Percentiles rank a stretch among this genome's conserved stretches.
These are phyloP conservation scores for Geotrichum reessii DNA, from an alignment of 1,139 yeast genomes.

Conservation along the genomic window DNA sequence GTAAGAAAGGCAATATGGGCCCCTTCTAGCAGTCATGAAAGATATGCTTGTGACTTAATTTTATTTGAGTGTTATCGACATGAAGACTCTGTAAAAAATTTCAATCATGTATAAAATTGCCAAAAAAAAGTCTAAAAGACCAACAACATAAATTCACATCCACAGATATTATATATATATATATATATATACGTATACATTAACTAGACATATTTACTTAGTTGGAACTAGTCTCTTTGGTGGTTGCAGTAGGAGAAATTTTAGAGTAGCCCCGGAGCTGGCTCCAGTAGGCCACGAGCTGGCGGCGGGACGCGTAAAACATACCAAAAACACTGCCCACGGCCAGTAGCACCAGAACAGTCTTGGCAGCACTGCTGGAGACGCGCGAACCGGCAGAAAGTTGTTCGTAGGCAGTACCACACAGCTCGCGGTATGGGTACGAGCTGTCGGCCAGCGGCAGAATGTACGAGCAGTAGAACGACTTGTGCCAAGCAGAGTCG, in stretches of 20 bases:
- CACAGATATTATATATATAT: no score
- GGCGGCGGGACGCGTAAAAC: background rate
- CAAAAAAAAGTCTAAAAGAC: no score
- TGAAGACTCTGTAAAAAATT: no score
- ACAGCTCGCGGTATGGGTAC: constrained; percentile 14
- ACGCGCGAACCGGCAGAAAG: constrained; percentile 8
- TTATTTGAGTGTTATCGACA: no score
- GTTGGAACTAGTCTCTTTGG: background rate
- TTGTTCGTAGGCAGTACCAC: constrained; percentile 17
- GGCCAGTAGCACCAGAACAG: background rate
- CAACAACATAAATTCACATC: no score
- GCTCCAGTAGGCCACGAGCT: background rate
- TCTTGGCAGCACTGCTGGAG: background rate
- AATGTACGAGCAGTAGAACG: constrained; percentile 18
- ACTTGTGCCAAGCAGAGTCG: constrained; percentile 19
- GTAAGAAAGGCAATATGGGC: no score
- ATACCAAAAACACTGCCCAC: background rate
- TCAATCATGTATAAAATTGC: no score
- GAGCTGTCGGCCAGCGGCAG: constrained; percentile 13
- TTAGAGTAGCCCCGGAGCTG: constrained; percentile 5
- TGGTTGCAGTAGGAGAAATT: background rate
- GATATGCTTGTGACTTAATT: no score
- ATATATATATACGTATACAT: no score
- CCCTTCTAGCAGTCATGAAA: no score
- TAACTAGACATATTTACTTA: no score